These are phyloP conservation scores for Carpinus fangiana DNA, from an alignment of 306 rosid genomes.

Conservation along the genomic window DNA sequence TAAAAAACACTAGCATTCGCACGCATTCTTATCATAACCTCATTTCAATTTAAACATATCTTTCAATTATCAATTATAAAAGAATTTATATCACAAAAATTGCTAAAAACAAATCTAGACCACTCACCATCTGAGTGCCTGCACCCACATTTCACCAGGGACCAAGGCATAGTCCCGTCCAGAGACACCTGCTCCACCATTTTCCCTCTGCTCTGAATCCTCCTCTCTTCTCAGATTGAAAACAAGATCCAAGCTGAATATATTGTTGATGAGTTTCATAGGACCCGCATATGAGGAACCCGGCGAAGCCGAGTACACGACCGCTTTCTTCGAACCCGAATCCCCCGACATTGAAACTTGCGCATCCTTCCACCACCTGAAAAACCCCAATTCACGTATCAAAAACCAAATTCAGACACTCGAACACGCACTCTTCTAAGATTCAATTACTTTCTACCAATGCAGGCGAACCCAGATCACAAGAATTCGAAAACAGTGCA, in stretches of 20 bases:
- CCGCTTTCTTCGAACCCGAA: conserved; percentile 58
- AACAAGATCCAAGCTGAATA: conserved; percentile 80
- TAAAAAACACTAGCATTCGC: conserved; percentile 13
- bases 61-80: conserved; percentile 12
- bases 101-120: conserved; percentile 3
- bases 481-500: conserved; percentile 17
- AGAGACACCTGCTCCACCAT: conserved; percentile 79
- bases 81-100: not conserved
- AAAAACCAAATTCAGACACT: conserved; percentile 4
- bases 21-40: conserved; percentile 23
- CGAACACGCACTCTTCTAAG: not conserved
- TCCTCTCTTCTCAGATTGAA: conserved; percentile 80
- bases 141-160: conserved; percentile 92
- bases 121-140: conserved; percentile 95
- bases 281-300: conserved; percentile 75
- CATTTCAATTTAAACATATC: not conserved
- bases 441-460: conserved; percentile 26
- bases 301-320: conserved; percentile 55
- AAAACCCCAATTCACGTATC: conserved; percentile 34
- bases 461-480: conserved; percentile 48
- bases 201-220: conserved; percentile 49
- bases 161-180: conserved; percentile 96
- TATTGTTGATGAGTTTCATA: conserved; percentile 83
- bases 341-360: conserved; percentile 64
- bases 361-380: conserved; percentile 99